Evolutionary conservation across 2,329 filamentous ascomycete species (phyloP).

Genomic region (Hypoxylon sp.): DNA sequence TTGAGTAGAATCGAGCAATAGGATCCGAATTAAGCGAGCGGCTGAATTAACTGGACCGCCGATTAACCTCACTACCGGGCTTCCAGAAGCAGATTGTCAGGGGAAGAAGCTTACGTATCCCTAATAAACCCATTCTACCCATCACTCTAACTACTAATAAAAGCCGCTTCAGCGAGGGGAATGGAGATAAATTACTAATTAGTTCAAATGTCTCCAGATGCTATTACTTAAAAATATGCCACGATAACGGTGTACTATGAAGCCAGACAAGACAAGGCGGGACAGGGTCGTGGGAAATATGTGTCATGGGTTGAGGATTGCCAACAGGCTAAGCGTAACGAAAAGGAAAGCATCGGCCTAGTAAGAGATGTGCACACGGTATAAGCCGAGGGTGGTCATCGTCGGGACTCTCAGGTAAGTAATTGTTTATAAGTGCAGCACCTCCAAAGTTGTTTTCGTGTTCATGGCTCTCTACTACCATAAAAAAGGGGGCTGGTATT

Average conservation of each 20-base stretch:
- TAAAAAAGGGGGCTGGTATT: too few species aligned
- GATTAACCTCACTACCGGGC: conserved; percentile 8
- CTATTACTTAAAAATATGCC: conserved; percentile 26
- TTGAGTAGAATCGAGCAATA: too few species aligned
- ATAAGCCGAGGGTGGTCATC: conserved; percentile 17
- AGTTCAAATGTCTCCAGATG: conserved; percentile 3
- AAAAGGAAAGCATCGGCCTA: conserved; percentile 29
- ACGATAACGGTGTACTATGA: conserved; percentile 7
- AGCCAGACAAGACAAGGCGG: conserved; percentile 7
- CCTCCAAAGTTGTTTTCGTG: too few species aligned
- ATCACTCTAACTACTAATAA: conserved; percentile 1
- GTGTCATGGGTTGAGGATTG: conserved; percentile 23
- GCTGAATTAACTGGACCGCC: conserved; percentile 17
- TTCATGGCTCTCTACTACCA: too few species aligned
- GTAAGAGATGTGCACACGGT: too few species aligned
- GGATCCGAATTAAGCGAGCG: too few species aligned
- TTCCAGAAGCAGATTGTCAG: conserved; percentile 12
- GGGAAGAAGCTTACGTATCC: background rate
- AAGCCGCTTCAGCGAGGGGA: background rate
- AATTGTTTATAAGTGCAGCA: too few species aligned
- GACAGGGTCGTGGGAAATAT: conserved; percentile 1
- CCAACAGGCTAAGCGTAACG: conserved; percentile 8
- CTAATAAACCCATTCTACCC: background rate
- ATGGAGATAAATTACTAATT: conserved; percentile 11
- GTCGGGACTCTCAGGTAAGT: conserved; percentile 7